These are phyloP conservation scores for Tulasnella sp. DNA, from an alignment of 768 basidiomycete genomes.

Conservation along the genomic window DNA sequence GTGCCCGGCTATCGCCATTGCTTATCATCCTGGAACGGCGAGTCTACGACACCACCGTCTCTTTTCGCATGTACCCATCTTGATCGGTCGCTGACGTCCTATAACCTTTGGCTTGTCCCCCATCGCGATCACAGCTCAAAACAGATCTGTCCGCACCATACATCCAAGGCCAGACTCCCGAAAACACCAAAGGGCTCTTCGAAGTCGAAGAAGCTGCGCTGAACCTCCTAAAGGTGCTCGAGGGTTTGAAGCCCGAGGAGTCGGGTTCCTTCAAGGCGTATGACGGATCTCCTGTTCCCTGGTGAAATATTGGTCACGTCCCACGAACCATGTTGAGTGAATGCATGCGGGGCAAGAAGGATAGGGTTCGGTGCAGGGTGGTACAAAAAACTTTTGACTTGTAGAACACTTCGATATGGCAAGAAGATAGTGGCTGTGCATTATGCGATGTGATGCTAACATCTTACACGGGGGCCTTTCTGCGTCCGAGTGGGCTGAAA, in stretches of 20 bases:
- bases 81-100: too few species aligned
- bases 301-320: conserved; percentile 14
- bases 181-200: conserved; percentile 27
- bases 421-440: too few species aligned
- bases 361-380: too few species aligned
- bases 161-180: conserved; percentile 23
- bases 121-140: neutral
- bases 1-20: conserved; percentile 25
- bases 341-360: too few species aligned
- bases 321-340: too few species aligned
- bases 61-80: too few species aligned
- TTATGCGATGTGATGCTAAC: too few species aligned
- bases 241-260: neutral
- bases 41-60: too few species aligned
- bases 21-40: conserved; percentile 21
- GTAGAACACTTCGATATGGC: too few species aligned
- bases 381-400: too few species aligned
- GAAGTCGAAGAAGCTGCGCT: conserved; percentile 22
- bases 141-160: conserved; percentile 19
- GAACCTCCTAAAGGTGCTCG: neutral
- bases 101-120: too few species aligned
- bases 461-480: too few species aligned
- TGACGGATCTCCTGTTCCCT: conserved; percentile 22
- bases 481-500: conserved; percentile 14
- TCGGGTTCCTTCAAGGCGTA: conserved; percentile 21